Percentiles rank a stretch among this genome's conserved stretches.
phyloP scores from a whole-genome alignment of 805 yeast species.

The Cyberlindnera euphorbiiphila region DNA sequence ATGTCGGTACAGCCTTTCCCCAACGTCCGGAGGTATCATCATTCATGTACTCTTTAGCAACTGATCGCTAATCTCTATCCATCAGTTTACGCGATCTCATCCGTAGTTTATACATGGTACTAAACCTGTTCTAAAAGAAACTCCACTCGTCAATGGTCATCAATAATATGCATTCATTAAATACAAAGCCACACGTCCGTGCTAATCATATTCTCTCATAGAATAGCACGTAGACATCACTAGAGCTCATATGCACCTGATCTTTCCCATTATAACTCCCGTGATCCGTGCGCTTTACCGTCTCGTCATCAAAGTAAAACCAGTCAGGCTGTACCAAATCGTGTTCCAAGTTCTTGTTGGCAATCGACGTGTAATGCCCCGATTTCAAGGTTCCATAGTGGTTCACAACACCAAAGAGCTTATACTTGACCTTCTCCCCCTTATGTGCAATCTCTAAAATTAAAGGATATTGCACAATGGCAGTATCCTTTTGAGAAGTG shows the following conservation, averaged over 20 bases:
- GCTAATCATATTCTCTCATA: slow-evolving; percentile 43
- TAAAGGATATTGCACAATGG: slow-evolving; percentile 53
- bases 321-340: slow-evolving; percentile 44
- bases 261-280: slow-evolving; percentile 40
- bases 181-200: too few relatives aligned
- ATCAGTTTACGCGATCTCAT: too few relatives aligned
- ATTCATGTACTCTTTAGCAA: too few relatives aligned
- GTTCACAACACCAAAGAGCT: slow-evolving; percentile 59
- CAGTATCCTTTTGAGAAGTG: slow-evolving; percentile 49
- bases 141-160: too few relatives aligned
- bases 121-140: too few relatives aligned
- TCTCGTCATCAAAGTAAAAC: slow-evolving; percentile 77
- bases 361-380: slow-evolving; percentile 74
- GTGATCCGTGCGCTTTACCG: slow-evolving; percentile 43
- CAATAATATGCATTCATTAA: too few relatives aligned
- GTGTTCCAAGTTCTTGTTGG: slow-evolving; percentile 43
- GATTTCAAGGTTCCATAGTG: slow-evolving; percentile 67
- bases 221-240: slow-evolving; percentile 67
- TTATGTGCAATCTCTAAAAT: slow-evolving; percentile 44
- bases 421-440: slow-evolving; percentile 40
- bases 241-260: slow-evolving; percentile 39
- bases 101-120: too few relatives aligned
- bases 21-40: too few relatives aligned
- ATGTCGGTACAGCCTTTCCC: too few relatives aligned
- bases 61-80: too few relatives aligned